Evolutionary conservation across 192 early-diverging fungal species (phyloP), one percentile per base, ranked within the genome.

Genomic region (Dispira simplex): DNA sequence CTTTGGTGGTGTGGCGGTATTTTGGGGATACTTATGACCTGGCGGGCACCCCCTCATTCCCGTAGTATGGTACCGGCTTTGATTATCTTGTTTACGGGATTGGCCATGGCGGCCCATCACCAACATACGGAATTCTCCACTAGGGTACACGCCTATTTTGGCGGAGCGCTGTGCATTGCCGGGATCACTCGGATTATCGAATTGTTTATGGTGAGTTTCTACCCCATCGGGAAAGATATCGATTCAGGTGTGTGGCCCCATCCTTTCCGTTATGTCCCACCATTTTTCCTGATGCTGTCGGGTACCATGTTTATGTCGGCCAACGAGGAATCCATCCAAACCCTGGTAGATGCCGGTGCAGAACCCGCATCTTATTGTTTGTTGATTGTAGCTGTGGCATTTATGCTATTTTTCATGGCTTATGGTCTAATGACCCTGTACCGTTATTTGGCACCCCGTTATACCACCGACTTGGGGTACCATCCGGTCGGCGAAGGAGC

Each of bases 1-100:
- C 75, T 86, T 63, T 86, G 84, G 84, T 82, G 80, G 68, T 72
- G 74, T 54, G 84, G 78, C 62, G 84, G 84, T 21, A 64, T 79
- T 32, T 67, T 81, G 10, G 80, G 82, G 9, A 78, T 81, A 3
- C 71, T 76, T 55, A 68, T 81, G 63, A 67, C 74, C 44, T 66
- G 76, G 28, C 71, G 65, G 57, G 46, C 73, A 23, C 62, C 63
- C 5, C 65, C 73, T 11, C 25, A 43, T 25, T 72, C 77, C 20
- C 77, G 84, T 57, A 81, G 75, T 46, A 69, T 86, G 63, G 71
- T 86, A 48, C 84, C 84, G 11, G 70, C 78, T 13, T 70, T 86
- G 21, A 71, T 86, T 20, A 80, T 86, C 18, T 66, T 80, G 4
- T 71, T 86, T 52, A 86, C 84, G 21, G 84, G 80, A 28, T 77